A percentile compares a stretch with the other conserved stretches of the same genome.
phyloP scores from a whole-genome alignment of 371 early-diverging fungal genomes.

The Syncephalis plumigaleata region DNA sequence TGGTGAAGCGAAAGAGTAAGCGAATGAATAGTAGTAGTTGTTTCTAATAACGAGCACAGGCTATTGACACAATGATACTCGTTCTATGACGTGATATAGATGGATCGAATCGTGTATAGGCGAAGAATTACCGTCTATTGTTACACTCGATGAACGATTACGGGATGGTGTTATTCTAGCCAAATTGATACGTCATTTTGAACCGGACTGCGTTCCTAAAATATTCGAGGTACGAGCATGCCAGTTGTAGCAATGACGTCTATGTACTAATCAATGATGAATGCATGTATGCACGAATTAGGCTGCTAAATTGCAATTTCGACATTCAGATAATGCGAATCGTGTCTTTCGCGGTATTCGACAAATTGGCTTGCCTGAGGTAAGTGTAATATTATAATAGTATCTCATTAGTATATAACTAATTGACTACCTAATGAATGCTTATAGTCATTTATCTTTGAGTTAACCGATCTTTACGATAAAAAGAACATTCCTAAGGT shows the following conservation, averaged over 20 bases:
- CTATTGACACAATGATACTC: neutral
- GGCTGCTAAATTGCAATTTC: slow-evolving; percentile 75
- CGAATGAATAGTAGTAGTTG: slow-evolving; percentile 1
- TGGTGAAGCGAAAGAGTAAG: slow-evolving; percentile 97
- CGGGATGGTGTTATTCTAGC: slow-evolving; percentile 91
- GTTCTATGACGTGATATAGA: slow-evolving; percentile 17
- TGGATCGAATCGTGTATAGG: slow-evolving; percentile 91
- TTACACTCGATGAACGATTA: slow-evolving; percentile 73
- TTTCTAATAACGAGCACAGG: neutral
- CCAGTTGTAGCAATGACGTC: neutral
- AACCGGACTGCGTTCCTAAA: slow-evolving; percentile 61
- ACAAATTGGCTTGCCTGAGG: slow-evolving; percentile 71
- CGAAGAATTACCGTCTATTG: slow-evolving; percentile 64
- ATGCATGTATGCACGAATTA: too few relatives aligned
- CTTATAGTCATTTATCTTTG: slow-evolving; percentile 83
- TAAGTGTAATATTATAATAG: slow-evolving; percentile 7
- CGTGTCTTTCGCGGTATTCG: slow-evolving; percentile 73
- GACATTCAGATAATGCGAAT: slow-evolving; percentile 98
- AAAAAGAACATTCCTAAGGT: slow-evolving; percentile 99
- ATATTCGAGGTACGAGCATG: slow-evolving; percentile 80
- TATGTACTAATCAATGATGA: neutral
- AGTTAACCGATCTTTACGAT: slow-evolving; percentile 96
- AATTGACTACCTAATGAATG: slow-evolving; percentile 2
- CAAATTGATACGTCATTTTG: slow-evolving; percentile 72
- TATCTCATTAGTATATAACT: neutral